phyloP scores from a whole-genome alignment of 2,329 filamentous ascomycete genomes.

The Blastomyces parvus region DNA sequence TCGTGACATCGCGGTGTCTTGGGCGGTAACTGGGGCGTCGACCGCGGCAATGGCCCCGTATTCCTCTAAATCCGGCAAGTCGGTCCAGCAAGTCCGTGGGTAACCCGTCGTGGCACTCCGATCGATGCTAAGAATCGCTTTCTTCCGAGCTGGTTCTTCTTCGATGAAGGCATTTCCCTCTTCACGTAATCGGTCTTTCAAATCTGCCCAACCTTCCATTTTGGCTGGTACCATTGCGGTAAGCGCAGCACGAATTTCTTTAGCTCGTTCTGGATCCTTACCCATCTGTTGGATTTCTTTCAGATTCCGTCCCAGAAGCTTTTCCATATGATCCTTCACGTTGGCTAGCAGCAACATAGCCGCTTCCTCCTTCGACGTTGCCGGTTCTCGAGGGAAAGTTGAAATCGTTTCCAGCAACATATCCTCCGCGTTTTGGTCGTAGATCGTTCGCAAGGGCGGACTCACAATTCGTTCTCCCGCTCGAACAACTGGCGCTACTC shows the following conservation, averaged over 20 bases:
- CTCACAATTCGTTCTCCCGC: constrained; percentile 36
- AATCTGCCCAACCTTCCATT: constrained; percentile 37
- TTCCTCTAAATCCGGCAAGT: constrained; percentile 36
- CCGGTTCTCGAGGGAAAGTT: constrained; percentile 35
- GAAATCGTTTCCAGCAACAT: constrained; percentile 36
- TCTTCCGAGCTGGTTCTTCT: constrained; percentile 30
- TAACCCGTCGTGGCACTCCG: constrained; percentile 33
- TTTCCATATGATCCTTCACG: constrained; percentile 42
- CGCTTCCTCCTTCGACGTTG: constrained; percentile 39
- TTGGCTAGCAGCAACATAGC: constrained; percentile 40
- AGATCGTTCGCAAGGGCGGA: constrained; percentile 33
- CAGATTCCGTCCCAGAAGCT: constrained; percentile 35
- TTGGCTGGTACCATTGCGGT: constrained; percentile 37
- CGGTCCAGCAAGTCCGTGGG: constrained; percentile 34
- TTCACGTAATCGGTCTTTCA: constrained; percentile 21
- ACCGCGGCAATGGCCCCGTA: constrained; percentile 30
- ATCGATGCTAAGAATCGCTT: constrained; percentile 35
- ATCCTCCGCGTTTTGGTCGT: constrained; percentile 38
- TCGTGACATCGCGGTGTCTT: constrained; percentile 39
- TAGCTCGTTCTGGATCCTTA: constrained; percentile 36
- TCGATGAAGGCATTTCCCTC: constrained; percentile 5
- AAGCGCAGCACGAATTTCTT: constrained; percentile 36
- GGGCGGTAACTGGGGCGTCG: constrained; percentile 34
- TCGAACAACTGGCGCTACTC: constrained; percentile 35
- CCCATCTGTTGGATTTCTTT: constrained; percentile 39